A percentile compares a stretch with the other conserved stretches of the same genome.
Conservation (phyloP, 2,329 filamentous ascomycete species). For the Diaporthe ampelina region DNA sequence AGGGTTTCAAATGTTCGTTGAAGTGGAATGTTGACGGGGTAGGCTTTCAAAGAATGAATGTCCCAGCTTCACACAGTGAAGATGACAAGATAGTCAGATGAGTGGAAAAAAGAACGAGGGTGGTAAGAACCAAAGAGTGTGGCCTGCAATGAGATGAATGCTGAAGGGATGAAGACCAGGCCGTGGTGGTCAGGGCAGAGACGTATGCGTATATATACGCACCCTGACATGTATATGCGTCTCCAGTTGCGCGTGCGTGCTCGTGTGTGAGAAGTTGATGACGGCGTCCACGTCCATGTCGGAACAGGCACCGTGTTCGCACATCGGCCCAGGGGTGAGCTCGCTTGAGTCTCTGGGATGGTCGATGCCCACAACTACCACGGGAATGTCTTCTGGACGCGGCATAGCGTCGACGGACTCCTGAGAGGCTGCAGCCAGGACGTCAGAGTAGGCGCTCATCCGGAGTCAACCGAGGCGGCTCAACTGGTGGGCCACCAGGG, state of each 20-base stretch:
- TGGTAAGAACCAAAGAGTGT: slow-evolving; percentile 35
- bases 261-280: neutral
- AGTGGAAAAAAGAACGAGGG: slow-evolving; percentile 31
- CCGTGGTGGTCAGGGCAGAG: neutral
- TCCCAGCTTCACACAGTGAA: slow-evolving; percentile 44
- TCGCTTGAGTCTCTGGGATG: slow-evolving; percentile 20
- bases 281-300: slow-evolving; percentile 1
- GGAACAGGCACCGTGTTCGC: slow-evolving; percentile 4
- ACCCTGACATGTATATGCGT: neutral
- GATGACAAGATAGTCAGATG: slow-evolving; percentile 36
- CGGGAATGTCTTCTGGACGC: slow-evolving; percentile 14
- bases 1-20: neutral
- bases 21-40: slow-evolving; percentile 22
- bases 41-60: slow-evolving; percentile 34
- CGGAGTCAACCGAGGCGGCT: slow-evolving; percentile 31
- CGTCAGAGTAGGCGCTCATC: slow-evolving; percentile 33
- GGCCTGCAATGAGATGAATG: slow-evolving; percentile 35
- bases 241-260: neutral
- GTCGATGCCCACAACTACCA: slow-evolving; percentile 11
- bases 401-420: slow-evolving; percentile 23
- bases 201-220: neutral
- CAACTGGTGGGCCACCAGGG: slow-evolving; percentile 1
- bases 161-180: slow-evolving; percentile 20
- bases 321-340: slow-evolving; percentile 3
- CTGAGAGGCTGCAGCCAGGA: slow-evolving; percentile 14